Percentiles rank a stretch among this genome's conserved stretches.
These are phyloP conservation scores for Corrigiola litoralis DNA, from an alignment of 179 eudicot genomes.

Conservation along the genomic window DNA sequence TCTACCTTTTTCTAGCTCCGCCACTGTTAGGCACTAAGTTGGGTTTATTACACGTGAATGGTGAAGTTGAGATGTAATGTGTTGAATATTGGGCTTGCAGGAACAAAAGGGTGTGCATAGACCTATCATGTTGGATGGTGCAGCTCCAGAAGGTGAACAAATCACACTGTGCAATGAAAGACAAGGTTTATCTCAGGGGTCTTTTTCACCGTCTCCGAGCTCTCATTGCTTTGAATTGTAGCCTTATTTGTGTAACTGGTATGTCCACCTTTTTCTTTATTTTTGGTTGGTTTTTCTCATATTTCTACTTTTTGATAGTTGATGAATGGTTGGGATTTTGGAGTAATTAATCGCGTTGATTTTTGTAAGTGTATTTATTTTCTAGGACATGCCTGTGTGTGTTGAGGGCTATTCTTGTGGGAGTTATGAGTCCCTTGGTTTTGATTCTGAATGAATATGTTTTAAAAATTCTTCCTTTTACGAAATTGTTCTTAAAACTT, in stretches of 20 bases:
- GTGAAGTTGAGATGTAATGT: neutral
- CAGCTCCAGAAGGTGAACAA: constrained; percentile 74
- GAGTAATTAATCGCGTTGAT: no score
- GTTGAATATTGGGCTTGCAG: constrained; percentile 31
- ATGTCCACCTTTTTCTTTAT: constrained; percentile 11
- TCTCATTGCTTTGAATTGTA: constrained; percentile 87
- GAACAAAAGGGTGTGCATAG: constrained; percentile 95
- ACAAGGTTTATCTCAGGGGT: constrained; percentile 73
- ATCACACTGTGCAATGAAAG: constrained; percentile 61
- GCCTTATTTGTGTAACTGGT: constrained; percentile 84
- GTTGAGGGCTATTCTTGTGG: neutral
- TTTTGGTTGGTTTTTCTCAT: neutral
- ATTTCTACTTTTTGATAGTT: neutral
- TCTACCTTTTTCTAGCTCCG: no score
- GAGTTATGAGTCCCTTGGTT: neutral
- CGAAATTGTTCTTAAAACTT: no score
- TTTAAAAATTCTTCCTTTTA: no score
- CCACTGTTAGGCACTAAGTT: no score
- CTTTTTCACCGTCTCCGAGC: constrained; percentile 93
- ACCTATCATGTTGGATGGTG: constrained; percentile 96
- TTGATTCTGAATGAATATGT: neutral
- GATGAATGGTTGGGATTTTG: neutral
- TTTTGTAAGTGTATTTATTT: neutral
- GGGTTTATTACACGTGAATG: neutral
- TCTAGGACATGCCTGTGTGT: neutral